Evolutionary conservation across 2,329 filamentous ascomycete species (phyloP).

Genomic region (Tolypocladium endophyticum): DNA sequence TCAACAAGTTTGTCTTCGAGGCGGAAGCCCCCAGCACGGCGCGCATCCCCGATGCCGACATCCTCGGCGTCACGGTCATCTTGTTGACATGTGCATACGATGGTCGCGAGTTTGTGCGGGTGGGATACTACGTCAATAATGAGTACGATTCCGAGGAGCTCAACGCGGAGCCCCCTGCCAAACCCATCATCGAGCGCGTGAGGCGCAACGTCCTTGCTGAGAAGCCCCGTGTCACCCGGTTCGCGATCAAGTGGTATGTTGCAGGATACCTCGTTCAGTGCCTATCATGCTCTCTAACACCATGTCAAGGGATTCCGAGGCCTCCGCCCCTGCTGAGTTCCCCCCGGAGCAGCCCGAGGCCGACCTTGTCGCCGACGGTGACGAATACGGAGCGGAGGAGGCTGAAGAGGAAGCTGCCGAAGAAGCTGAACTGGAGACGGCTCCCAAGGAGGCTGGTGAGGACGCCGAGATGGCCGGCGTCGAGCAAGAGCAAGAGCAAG

Average conservation of each 20-base stretch:
- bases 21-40: slow-evolving; percentile 84
- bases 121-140: slow-evolving; percentile 99
- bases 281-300: not conserved
- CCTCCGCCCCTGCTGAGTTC: slow-evolving; percentile 88
- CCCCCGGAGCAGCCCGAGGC: slow-evolving; percentile 96
- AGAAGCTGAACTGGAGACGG: slow-evolving; percentile 41
- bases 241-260: slow-evolving; percentile 93
- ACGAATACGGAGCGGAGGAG: slow-evolving; percentile 85
- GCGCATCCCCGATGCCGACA: slow-evolving; percentile 88
- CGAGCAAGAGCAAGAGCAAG: slow-evolving; percentile 37
- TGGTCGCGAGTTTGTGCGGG: slow-evolving; percentile 89
- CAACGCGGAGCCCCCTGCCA: slow-evolving; percentile 77
- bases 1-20: slow-evolving; percentile 98
- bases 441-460: slow-evolving; percentile 44
- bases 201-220: slow-evolving; percentile 87
- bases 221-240: slow-evolving; percentile 94
- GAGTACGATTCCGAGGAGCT: slow-evolving; percentile 93
- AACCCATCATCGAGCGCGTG: slow-evolving; percentile 87
- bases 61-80: slow-evolving; percentile 93
- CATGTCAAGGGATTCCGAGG: slow-evolving; percentile 77
- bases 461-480: slow-evolving; percentile 69
- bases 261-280: not conserved
- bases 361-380: slow-evolving; percentile 75
- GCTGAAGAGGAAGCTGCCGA: slow-evolving; percentile 60
- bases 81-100: slow-evolving; percentile 96